phyloP scores from a whole-genome alignment of 2,329 filamentous ascomycete species.

The Trichocomaceae sp. region DNA sequence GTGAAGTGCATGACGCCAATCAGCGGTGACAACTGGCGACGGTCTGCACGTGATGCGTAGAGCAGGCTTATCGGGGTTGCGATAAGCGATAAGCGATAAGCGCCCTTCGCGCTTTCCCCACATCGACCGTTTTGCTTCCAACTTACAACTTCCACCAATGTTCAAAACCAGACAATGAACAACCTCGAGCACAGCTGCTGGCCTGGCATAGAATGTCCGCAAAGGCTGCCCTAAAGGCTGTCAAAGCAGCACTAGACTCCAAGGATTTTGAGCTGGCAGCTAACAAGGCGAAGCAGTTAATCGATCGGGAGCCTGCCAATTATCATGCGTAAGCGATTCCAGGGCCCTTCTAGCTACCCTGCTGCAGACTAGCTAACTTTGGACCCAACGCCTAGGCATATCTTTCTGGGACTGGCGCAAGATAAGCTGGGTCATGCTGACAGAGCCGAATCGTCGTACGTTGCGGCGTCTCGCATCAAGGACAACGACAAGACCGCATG shows the following conservation, averaged over 20 bases:
- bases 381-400: constrained; percentile 46
- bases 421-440: constrained; percentile 67
- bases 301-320: constrained; percentile 67
- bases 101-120: constrained; percentile 7
- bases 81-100: constrained; percentile 10
- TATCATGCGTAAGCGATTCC: constrained; percentile 64
- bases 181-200: neutral
- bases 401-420: constrained; percentile 81
- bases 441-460: constrained; percentile 71
- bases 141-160: neutral
- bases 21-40: neutral
- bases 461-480: constrained; percentile 63
- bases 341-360: neutral
- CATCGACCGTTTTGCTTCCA: neutral
- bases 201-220: constrained; percentile 31
- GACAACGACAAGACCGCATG: constrained; percentile 75
- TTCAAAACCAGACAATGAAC: neutral
- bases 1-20: neutral
- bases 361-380: constrained; percentile 16
- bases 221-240: constrained; percentile 74
- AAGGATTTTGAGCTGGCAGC: constrained; percentile 73
- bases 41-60: neutral
- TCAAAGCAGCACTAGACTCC: constrained; percentile 69
- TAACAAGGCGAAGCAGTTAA: constrained; percentile 59
- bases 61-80: neutral